Evolutionary conservation across 768 basidiomycete genomes (phyloP), one percentile per base, ranked within the genome.

Genomic region (Xerocomellus chrysenteron): DNA sequence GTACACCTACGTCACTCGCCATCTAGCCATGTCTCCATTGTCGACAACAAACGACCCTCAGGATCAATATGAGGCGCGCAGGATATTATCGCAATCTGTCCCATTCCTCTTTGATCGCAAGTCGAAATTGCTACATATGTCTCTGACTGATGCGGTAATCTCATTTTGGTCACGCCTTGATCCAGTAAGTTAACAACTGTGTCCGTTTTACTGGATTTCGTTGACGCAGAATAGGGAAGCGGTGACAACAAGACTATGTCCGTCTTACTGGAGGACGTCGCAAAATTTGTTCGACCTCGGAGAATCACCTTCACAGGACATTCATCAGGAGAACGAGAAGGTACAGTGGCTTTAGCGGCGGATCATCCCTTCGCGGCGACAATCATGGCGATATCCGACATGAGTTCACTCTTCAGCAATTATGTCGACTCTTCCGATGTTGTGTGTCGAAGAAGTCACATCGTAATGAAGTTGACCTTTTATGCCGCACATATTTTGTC

Each of bases 151-250:
- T 28, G 78, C 80, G 3, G 72, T 83, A n/a, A 81, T 80, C 9
- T 84, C 86, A 55, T 65, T 90, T 6, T 89, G 84, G 82, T 87
- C 89, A 9, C 78, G 81, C 17, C 78, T 86, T 46, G 76, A 79
- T 24, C 63, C 76, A n/a, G 70, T 73, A 35, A 52, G 70, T 57
- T 24, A 26, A 46, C 28, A 33, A 12, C 3, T 5, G 28, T 51
- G 5, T 55, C 46, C 45, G 2, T n/a, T 14, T 3, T 14, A 0
- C 2, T 19, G 19, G 13, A 32, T 37, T 52, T 41, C 21, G 24
- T 60, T 71, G 54, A 71, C 10, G 17, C 11, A 28, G n/a, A 40
- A 28, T 37, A 77, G 78, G 73, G 63, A 33, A 52, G 58, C n/a
- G 57, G 76, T 40, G 60, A 71, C 8, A 66, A 78, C n/a, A 66